phyloP scores from a whole-genome alignment of 1,284 basidiomycete genomes.

The Serendipita sp. region DNA sequence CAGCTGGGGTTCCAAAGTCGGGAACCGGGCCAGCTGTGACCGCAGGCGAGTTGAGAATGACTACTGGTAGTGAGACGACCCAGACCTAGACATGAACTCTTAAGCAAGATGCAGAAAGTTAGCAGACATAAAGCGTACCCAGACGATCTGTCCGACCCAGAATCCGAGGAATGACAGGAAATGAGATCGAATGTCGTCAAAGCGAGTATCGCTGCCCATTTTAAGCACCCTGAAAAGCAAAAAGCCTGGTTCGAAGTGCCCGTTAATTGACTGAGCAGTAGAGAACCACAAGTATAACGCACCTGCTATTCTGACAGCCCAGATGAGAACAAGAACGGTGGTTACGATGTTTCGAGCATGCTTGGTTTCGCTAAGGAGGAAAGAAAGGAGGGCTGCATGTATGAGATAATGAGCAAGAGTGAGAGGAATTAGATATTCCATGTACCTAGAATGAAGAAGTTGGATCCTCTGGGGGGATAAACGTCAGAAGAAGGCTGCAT shows the following conservation, averaged over 20 bases:
- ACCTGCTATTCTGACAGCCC: slow-evolving; percentile 44
- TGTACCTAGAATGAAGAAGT: slow-evolving; percentile 49
- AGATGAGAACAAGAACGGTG: slow-evolving; percentile 47
- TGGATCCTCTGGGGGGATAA: slow-evolving; percentile 32
- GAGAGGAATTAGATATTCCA: neutral
- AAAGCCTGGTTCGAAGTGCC: slow-evolving; percentile 30
- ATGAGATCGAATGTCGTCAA: slow-evolving; percentile 50
- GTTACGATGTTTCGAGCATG: slow-evolving; percentile 46
- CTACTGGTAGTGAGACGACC: slow-evolving; percentile 50
- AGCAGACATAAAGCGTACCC: slow-evolving; percentile 24
- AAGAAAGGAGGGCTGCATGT: slow-evolving; percentile 34
- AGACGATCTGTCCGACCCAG: slow-evolving; percentile 37
- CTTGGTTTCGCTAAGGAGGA: slow-evolving; percentile 40
- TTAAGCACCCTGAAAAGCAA: slow-evolving; percentile 53
- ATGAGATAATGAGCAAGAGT: neutral
- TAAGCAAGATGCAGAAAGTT: neutral
- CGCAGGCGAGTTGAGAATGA: slow-evolving; percentile 53
- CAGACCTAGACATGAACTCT: slow-evolving; percentile 33
- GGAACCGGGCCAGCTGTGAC: slow-evolving; percentile 44
- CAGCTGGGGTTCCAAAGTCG: slow-evolving; percentile 44
- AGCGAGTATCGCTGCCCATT: slow-evolving; percentile 48
- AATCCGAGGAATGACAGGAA: slow-evolving; percentile 52
- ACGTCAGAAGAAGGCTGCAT: neutral
- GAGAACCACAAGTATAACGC: slow-evolving; percentile 4
- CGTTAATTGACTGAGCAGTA: neutral